A percentile compares a stretch with the other conserved stretches of the same genome.
Conservation (phyloP, 768 basidiomycete genomes). For the Amanita pallidorosea region DNA sequence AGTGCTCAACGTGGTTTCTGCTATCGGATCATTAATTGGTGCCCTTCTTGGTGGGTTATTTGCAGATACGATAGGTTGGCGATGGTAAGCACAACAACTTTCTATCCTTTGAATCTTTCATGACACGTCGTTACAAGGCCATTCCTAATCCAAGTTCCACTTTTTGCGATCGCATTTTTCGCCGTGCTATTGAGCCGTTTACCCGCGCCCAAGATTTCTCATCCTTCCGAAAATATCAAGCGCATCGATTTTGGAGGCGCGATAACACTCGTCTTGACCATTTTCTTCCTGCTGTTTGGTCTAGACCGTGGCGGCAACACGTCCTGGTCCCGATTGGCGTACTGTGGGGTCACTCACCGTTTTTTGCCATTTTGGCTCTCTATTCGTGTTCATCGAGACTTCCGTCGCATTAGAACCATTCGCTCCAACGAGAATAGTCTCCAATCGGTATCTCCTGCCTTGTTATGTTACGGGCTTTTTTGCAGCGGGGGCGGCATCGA, state of each 20-base stretch:
- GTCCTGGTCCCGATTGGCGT: constrained; percentile 30
- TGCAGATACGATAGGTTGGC: constrained; percentile 56
- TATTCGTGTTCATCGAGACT: constrained; percentile 38
- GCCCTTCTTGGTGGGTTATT: constrained; percentile 56
- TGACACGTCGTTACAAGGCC: constrained; percentile 23
- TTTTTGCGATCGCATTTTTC: constrained; percentile 40
- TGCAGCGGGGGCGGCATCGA: constrained; percentile 30
- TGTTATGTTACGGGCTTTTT: constrained; percentile 54
- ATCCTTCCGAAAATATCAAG: constrained; percentile 40
- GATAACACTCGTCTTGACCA: constrained; percentile 37
- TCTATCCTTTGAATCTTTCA: background rate
- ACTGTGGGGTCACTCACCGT: constrained; percentile 26
- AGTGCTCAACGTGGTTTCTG: constrained; percentile 49
- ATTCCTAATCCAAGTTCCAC: constrained; percentile 51
- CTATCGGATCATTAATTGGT: constrained; percentile 45
- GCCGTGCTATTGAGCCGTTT: constrained; percentile 45
- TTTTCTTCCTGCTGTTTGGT: constrained; percentile 49
- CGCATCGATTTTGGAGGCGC: constrained; percentile 59
- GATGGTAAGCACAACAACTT: constrained; percentile 30
- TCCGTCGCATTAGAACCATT: constrained; percentile 47
- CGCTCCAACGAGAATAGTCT: constrained; percentile 43
- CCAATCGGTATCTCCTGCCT: constrained; percentile 36
- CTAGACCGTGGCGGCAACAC: constrained; percentile 44
- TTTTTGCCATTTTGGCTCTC: constrained; percentile 19
- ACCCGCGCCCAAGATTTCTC: constrained; percentile 27